Evolutionary conservation across 1,284 basidiomycete genomes (phyloP), one percentile per base, ranked within the genome.

Genomic region (Wolfiporia cocos): DNA sequence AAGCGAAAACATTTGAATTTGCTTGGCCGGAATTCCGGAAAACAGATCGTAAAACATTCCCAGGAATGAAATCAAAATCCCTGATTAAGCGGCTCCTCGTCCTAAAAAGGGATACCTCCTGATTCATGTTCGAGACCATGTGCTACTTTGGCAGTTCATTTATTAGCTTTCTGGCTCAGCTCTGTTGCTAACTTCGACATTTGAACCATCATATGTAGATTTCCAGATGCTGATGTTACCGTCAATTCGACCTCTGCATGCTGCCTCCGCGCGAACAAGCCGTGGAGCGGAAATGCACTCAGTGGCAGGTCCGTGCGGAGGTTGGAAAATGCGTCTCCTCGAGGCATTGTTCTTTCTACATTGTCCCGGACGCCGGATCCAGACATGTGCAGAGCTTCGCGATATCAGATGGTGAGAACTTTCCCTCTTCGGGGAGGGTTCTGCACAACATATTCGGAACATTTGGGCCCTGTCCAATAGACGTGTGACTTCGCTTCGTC

Each of bases 1-100:
- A 62, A 60, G 59, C 53, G 57, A 56, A 53, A 59, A 62, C 57
- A 62, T 60, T 49, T 59, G 51, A 60, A 60, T 62, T 51, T 47
- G 56, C 56, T 51, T 52, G 54, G 41, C 44, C 48, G 54, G 58
- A 59, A 57, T 54, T 59, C 55, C 57, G 53, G 55, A 62, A 62
- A 62, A 59, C 56, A 60, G 28, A 56, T 55, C 55, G 54, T 28
- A 57, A 56, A 54, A 55, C 51, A 56, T 59, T 59, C 56, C 58
- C 58, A 59, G 55, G 56, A 47, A 47, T 46, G 43, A 51, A 48
- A 53, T 47, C 53, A 52, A 57, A 55, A 52, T 53, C 42, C 49
- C 52, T 47, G 47, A 55, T 47, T 41, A 34, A 49, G 56, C 41
- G 34, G 42, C 37, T 43, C 47, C 50, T 44, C 49, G 42, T 42